Evolutionary conservation across 352 stramenopile species (phyloP).

Genomic region (Globisporangium carolinianum): DNA sequence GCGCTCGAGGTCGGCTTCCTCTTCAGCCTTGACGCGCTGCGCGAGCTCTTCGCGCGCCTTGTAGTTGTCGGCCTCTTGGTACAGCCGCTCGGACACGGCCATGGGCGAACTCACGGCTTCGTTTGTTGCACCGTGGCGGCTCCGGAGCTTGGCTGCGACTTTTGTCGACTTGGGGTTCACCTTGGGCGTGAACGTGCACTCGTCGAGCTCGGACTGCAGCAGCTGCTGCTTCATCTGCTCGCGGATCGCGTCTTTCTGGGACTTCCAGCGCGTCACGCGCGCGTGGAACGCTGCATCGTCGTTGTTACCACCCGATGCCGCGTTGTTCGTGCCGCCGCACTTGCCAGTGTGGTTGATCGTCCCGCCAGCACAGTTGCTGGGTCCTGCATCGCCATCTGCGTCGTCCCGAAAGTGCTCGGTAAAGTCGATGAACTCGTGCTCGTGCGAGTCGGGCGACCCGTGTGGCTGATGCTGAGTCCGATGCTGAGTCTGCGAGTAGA

Average conservation of each 20-base stretch:
- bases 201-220: conserved; percentile 59
- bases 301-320: conserved; percentile 15
- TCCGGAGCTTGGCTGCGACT: conserved; percentile 53
- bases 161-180: conserved; percentile 74
- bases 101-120: conserved; percentile 21
- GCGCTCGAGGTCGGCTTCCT: conserved; percentile 61
- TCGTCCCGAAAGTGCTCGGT: conserved; percentile 38
- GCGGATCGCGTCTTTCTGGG: conserved; percentile 65
- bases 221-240: conserved; percentile 80
- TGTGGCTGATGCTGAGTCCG: conserved; percentile 1
- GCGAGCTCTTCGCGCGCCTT: conserved; percentile 65
- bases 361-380: neutral
- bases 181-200: conserved; percentile 72
- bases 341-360: conserved; percentile 7
- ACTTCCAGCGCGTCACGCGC: conserved; percentile 70
- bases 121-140: conserved; percentile 19
- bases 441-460: neutral
- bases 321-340: conserved; percentile 11
- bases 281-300: conserved; percentile 44
- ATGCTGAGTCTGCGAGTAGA: neutral
- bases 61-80: conserved; percentile 73
- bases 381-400: conserved; percentile 11
- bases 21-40: conserved; percentile 49
- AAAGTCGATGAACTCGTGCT: conserved; percentile 44
- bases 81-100: conserved; percentile 58